A percentile compares a stretch with the other conserved stretches of the same genome.
phyloP scores from a whole-genome alignment of 2,329 filamentous ascomycete genomes.

The Colletotrichum shisoi region DNA sequence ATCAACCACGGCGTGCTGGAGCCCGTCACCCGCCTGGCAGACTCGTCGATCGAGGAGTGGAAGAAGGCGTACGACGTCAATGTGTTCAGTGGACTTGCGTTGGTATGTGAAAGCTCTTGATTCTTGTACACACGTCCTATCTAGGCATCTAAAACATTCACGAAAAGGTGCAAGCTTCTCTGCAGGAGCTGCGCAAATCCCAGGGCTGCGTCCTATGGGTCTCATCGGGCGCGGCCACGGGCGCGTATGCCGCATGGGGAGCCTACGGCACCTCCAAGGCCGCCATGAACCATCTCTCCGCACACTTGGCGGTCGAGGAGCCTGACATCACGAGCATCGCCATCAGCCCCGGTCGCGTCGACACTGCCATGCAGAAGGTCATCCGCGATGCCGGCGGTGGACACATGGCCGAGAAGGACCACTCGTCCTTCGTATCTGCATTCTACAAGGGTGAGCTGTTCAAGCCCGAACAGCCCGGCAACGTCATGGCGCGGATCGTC shows the following conservation, averaged over 20 bases:
- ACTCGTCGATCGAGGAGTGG: constrained; percentile 77
- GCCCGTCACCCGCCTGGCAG: constrained; percentile 75
- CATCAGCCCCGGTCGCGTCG: constrained; percentile 80
- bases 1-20: constrained; percentile 86
- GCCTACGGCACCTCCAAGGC: constrained; percentile 86
- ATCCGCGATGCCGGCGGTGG: constrained; percentile 69
- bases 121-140: background rate
- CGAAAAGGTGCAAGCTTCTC: constrained; percentile 70
- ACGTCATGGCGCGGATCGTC: constrained; percentile 83
- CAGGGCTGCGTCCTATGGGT: constrained; percentile 78
- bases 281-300: constrained; percentile 79
- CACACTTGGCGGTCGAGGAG: constrained; percentile 79
- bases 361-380: constrained; percentile 89
- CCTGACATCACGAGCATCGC: constrained; percentile 75
- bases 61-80: constrained; percentile 80
- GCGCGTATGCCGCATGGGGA: constrained; percentile 76
- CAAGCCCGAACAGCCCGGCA: constrained; percentile 82
- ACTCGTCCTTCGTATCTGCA: constrained; percentile 72
- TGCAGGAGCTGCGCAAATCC: constrained; percentile 72
- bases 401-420: constrained; percentile 63
- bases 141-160: constrained; percentile 15
- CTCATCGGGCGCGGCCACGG: constrained; percentile 77
- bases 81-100: constrained; percentile 80
- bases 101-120: constrained; percentile 62
- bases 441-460: constrained; percentile 77